These are phyloP conservation scores for Gautieria morchelliformis DNA, from an alignment of 768 basidiomycete species.

Conservation along the genomic window DNA sequence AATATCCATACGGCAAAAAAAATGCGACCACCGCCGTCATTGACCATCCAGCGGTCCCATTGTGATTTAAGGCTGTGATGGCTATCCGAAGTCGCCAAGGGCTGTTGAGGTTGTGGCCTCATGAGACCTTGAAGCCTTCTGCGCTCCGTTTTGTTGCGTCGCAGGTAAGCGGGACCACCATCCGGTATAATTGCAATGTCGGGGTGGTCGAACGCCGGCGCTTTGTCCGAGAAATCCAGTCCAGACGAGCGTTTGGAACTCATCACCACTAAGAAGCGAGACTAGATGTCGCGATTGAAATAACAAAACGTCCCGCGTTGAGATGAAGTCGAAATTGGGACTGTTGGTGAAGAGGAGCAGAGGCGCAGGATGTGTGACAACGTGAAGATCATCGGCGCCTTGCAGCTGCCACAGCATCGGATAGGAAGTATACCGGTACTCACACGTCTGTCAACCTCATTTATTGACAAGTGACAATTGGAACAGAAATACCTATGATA, in stretches of 20 bases:
- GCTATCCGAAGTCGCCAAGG: constrained; percentile 21
- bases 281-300: too few relatives aligned
- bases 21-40: constrained; percentile 71
- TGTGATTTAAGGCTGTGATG: constrained; percentile 34
- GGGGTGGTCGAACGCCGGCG: constrained; percentile 38
- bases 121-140: constrained; percentile 77
- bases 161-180: constrained; percentile 39
- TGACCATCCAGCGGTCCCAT: constrained; percentile 61
- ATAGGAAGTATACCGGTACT: too few relatives aligned
- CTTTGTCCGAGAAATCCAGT: constrained; percentile 58
- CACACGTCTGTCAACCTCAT: too few relatives aligned
- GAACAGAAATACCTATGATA: too few relatives aligned
- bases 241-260: constrained; percentile 27
- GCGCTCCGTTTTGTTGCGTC: constrained; percentile 53
- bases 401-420: too few relatives aligned
- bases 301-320: too few relatives aligned
- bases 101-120: constrained; percentile 36
- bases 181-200: constrained; percentile 27
- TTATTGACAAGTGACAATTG: too few relatives aligned
- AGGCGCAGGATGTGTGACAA: too few relatives aligned
- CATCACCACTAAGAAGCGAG: too few relatives aligned
- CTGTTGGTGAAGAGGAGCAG: too few relatives aligned
- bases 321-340: too few relatives aligned
- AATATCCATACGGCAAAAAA: constrained; percentile 77
- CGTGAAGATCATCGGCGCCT: too few relatives aligned